phyloP scores from a whole-genome alignment of 768 basidiomycete species.

The Psilocybe azurescens region DNA sequence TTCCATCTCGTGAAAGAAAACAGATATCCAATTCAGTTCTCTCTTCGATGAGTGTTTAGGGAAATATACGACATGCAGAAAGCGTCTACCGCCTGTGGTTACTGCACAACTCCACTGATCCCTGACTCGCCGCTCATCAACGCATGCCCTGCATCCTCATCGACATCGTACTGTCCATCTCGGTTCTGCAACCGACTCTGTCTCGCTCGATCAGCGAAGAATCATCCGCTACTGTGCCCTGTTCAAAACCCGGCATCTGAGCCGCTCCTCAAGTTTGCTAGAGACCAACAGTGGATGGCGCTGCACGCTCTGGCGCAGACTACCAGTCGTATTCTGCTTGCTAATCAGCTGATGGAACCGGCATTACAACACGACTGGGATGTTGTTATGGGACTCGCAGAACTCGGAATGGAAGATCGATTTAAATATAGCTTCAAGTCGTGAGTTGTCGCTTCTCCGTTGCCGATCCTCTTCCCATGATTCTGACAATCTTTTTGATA shows the following conservation, averaged over 20 bases:
- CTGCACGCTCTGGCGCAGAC: constrained; percentile 75
- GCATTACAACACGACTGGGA: constrained; percentile 56
- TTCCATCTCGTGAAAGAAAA: not conserved
- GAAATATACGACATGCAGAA: constrained; percentile 76
- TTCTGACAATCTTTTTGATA: not conserved
- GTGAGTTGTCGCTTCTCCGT: constrained; percentile 33
- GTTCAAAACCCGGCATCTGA: constrained; percentile 73
- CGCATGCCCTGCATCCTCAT: constrained; percentile 54
- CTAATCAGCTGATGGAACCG: constrained; percentile 52
- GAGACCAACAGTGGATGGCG: constrained; percentile 72
- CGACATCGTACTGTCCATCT: constrained; percentile 54
- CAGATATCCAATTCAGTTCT: constrained; percentile 1
- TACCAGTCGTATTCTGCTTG: constrained; percentile 65
- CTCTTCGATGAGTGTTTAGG: constrained; percentile 46
- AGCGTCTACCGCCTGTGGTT: constrained; percentile 64
- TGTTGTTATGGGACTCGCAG: constrained; percentile 66
- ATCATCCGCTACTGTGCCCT: constrained; percentile 77
- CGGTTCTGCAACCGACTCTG: constrained; percentile 87
- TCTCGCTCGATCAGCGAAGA: constrained; percentile 61
- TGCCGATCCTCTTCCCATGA: constrained; percentile 7
- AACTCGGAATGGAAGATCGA: constrained; percentile 77
- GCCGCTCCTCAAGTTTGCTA: constrained; percentile 64
- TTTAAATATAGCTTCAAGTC: constrained; percentile 54
- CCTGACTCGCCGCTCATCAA: constrained; percentile 51
- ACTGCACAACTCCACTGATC: constrained; percentile 72